These are phyloP conservation scores for Aureoboletus auriporus DNA, from an alignment of 768 basidiomycete genomes.

Conservation along the genomic window DNA sequence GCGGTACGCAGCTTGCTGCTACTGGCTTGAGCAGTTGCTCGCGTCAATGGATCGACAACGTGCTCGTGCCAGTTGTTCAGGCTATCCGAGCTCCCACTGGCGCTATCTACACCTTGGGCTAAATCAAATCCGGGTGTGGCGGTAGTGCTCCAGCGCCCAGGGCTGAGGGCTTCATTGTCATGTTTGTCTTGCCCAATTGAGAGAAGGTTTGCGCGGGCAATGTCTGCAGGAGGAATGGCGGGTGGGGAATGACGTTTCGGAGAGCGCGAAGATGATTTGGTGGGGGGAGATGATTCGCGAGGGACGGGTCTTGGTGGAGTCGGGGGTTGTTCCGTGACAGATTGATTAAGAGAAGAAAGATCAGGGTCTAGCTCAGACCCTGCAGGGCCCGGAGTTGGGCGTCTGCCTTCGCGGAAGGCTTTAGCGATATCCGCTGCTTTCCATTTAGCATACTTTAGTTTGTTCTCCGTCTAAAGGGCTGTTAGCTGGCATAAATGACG, in stretches of 20 bases:
- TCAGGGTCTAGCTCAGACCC: constrained; percentile 35
- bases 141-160: constrained; percentile 69
- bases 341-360: constrained; percentile 6
- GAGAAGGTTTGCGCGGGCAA: constrained; percentile 27
- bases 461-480: constrained; percentile 64
- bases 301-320: constrained; percentile 18
- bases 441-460: constrained; percentile 94
- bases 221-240: constrained; percentile 24
- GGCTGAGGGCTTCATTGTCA: constrained; percentile 37
- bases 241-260: constrained; percentile 33
- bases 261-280: constrained; percentile 20
- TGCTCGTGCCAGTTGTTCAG: constrained; percentile 27
- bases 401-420: constrained; percentile 90
- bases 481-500: constrained; percentile 2
- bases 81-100: constrained; percentile 16
- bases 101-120: constrained; percentile 14
- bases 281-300: constrained; percentile 24
- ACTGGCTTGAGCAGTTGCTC: constrained; percentile 15
- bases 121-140: constrained; percentile 64
- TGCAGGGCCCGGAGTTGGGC: constrained; percentile 76
- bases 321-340: constrained; percentile 11
- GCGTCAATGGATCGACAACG: constrained; percentile 28
- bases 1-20: constrained; percentile 24
- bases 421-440: constrained; percentile 95
- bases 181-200: constrained; percentile 23